Evolutionary conservation across 352 stramenopile genomes (phyloP), one percentile per base, ranked within the genome.

Genomic region (Globisporangium nagaii): DNA sequence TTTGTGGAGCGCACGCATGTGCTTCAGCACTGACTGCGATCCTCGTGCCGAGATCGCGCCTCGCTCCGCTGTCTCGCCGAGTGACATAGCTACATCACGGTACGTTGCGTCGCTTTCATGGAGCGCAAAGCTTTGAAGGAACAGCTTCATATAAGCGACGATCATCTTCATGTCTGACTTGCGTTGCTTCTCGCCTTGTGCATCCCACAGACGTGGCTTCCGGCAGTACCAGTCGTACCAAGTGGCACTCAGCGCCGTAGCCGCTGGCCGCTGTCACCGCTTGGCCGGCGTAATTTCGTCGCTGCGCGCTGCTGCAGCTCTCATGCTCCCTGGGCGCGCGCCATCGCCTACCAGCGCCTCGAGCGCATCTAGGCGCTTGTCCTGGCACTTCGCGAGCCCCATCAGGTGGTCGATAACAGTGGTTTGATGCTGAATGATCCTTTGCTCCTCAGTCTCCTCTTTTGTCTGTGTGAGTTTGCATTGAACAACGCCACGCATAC

Each of bases 161-260:
- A 20, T 40, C n/a, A 52, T 35, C 30, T 41, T 52, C 4, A 11
- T 30, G 20, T 52, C 45, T 52, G 45, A 52, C 30, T 52, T 39
- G 30, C n/a, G 45, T 30, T 37, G 30, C 30, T 27, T 44, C 20
- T 54, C 27, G n/a, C 28, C 45, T 52, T 40, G 6, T 41, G 45
- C 45, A 20, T 31, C 30, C 31, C 45, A 41, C 2, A 52, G 45
- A 24, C 30, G 45, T 22, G 45, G 45, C 31, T 52, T 31, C 9
- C 45, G 11, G 28, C 31, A 52, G 47, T 54, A 46, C 34, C 47
- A 46, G 47, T 54, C 35, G 24, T 54, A 54, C 32, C 35, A 54
- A 11, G 15, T 46, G 0, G 32, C 24, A 11, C 34, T 54, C 32
- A 54, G 22, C 6, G 47, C 9, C 30, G 30, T 52, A 4, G 45